Percentiles rank a stretch among this genome's conserved stretches.
These are phyloP conservation scores for Malassezia slooffiae DNA, from an alignment of 1,284 basidiomycete genomes.

Conservation along the genomic window DNA sequence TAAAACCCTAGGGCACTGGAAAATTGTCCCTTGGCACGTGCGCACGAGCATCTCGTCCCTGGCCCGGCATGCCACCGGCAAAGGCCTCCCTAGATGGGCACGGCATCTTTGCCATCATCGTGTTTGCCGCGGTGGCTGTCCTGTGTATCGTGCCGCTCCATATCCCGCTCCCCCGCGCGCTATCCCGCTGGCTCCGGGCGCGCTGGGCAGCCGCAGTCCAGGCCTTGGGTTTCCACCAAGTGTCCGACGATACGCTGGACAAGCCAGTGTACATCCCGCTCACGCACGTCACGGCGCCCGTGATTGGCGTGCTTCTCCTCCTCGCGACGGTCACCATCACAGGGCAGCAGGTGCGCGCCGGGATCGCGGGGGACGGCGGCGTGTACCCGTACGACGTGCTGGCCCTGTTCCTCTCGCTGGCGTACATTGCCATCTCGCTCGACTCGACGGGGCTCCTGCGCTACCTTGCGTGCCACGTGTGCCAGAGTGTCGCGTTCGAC, in stretches of 20 bases:
- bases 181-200: slow-evolving; percentile 10
- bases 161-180: slow-evolving; percentile 22
- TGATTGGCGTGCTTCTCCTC: slow-evolving; percentile 65
- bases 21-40: too few relatives aligned
- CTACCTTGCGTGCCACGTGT: slow-evolving; percentile 76
- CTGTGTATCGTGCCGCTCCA: slow-evolving; percentile 33
- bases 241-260: not conserved
- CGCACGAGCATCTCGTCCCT: too few relatives aligned
- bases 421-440: slow-evolving; percentile 85
- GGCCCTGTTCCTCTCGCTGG: slow-evolving; percentile 78
- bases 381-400: slow-evolving; percentile 86
- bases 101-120: slow-evolving; percentile 41
- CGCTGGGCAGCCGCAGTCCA: not conserved
- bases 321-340: slow-evolving; percentile 65
- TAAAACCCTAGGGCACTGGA: too few relatives aligned
- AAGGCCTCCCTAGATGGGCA: slow-evolving; percentile 41
- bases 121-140: slow-evolving; percentile 39
- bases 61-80: too few relatives aligned
- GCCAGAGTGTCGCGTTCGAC: slow-evolving; percentile 13
- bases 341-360: slow-evolving; percentile 57
- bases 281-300: slow-evolving; percentile 51
- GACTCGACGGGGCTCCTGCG: slow-evolving; percentile 79
- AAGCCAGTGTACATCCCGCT: slow-evolving; percentile 5
- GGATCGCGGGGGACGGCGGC: slow-evolving; percentile 60
- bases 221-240: slow-evolving; percentile 2